These are phyloP conservation scores for Coemansia sp. DNA, from an alignment of 192 early-diverging fungal species.

Conservation along the genomic window DNA sequence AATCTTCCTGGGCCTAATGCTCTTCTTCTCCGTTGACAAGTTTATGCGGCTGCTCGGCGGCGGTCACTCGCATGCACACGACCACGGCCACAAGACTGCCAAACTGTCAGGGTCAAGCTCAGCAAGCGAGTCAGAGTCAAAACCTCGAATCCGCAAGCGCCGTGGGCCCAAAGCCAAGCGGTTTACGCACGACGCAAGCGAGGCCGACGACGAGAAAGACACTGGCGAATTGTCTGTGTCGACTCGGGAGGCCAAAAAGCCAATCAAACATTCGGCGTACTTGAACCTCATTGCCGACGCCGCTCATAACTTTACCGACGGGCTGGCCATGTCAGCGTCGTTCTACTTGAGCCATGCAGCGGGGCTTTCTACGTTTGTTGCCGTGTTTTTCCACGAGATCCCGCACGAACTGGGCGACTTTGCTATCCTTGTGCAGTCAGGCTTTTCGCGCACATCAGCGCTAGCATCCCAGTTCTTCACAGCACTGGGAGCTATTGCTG, in stretches of 20 bases:
- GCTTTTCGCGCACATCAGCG: conserved; percentile 71
- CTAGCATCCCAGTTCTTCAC: conserved; percentile 78
- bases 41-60: conserved; percentile 74
- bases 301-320: conserved; percentile 85
- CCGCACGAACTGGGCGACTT: conserved; percentile 88
- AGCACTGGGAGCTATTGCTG: conserved; percentile 77
- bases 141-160: conserved; percentile 35
- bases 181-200: conserved; percentile 24
- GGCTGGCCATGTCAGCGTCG: conserved; percentile 79
- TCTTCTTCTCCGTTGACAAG: conserved; percentile 82
- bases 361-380: conserved; percentile 81
- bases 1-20: conserved; percentile 72
- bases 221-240: conserved; percentile 7
- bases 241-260: conserved; percentile 18
- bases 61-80: conserved; percentile 60
- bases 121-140: conserved; percentile 25
- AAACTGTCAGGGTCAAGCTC: conserved; percentile 15
- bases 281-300: conserved; percentile 81
- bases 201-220: conserved; percentile 52
- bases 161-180: conserved; percentile 15
- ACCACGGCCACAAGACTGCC: conserved; percentile 36
- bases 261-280: conserved; percentile 71
- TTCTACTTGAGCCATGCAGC: conserved; percentile 79
- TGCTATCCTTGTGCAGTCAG: conserved; percentile 81
- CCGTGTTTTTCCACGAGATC: conserved; percentile 88